These are phyloP conservation scores for Barnettozyma hawaiiensis DNA, from an alignment of 1,139 yeast species.

Conservation along the genomic window DNA sequence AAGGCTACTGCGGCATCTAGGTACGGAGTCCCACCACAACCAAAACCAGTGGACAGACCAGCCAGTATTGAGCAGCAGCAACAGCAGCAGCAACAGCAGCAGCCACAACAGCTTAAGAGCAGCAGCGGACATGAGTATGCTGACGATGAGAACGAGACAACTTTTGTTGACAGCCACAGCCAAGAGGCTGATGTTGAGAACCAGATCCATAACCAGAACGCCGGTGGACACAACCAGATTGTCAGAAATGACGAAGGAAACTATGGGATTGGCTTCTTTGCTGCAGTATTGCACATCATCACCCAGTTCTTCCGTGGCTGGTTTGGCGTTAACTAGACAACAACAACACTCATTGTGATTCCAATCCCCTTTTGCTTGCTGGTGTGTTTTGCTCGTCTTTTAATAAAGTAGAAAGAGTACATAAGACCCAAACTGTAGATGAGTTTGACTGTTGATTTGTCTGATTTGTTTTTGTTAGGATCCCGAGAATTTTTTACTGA, in stretches of 20 bases:
- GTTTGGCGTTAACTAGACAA: slow-evolving; percentile 12
- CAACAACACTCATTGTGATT: too few relatives aligned
- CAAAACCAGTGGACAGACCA: slow-evolving; percentile 2
- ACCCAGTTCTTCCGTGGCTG: slow-evolving; percentile 22
- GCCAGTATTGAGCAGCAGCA: background rate
- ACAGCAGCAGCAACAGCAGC: too few relatives aligned
- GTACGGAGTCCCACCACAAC: background rate
- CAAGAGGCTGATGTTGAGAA: background rate
- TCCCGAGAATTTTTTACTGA: background rate
- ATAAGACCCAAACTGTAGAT: too few relatives aligned
- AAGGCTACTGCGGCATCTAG: background rate
- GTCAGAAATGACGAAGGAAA: slow-evolving; percentile 3
- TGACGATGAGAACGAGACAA: slow-evolving; percentile 3
- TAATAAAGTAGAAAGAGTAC: too few relatives aligned
- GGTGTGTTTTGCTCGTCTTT: too few relatives aligned
- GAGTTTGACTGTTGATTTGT: too few relatives aligned
- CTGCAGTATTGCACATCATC: slow-evolving; percentile 17
- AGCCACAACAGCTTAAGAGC: background rate
- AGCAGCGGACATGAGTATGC: background rate
- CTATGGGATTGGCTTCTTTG: slow-evolving; percentile 18
- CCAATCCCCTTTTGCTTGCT: too few relatives aligned
- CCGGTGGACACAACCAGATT: slow-evolving; percentile 1
- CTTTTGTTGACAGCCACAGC: slow-evolving; percentile 1
- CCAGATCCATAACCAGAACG: slow-evolving; percentile 3
- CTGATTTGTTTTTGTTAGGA: background rate